Percentiles rank a stretch among this genome's conserved stretches.
phyloP scores from a whole-genome alignment of 2,329 filamentous ascomycete species.

The Nemania diffusa region DNA sequence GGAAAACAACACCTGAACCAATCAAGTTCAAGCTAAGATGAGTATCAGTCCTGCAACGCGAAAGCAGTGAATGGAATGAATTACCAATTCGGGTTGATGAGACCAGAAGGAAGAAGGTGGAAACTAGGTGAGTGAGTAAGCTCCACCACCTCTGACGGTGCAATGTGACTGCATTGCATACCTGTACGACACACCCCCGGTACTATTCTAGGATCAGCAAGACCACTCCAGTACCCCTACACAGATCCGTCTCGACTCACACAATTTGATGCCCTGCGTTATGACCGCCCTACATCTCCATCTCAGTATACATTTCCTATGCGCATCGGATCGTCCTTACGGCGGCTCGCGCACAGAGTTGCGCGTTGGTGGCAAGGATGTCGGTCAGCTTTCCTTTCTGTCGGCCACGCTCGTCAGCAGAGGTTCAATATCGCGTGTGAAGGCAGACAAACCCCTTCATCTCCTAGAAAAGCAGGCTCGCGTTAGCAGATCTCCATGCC shows the following conservation, averaged over 20 bases:
- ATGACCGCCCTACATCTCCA: slow-evolving; percentile 24
- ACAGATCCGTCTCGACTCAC: slow-evolving; percentile 11
- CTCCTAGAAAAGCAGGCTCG: slow-evolving; percentile 11
- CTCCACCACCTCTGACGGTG: background rate
- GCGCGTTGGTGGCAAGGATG: slow-evolving; percentile 30
- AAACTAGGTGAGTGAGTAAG: slow-evolving; percentile 33
- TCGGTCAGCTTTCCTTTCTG: slow-evolving; percentile 36
- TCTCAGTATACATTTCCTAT: background rate
- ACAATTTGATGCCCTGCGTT: slow-evolving; percentile 37
- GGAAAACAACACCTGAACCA: slow-evolving; percentile 68
- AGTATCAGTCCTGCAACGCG: slow-evolving; percentile 57
- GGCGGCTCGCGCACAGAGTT: slow-evolving; percentile 33
- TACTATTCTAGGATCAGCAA: slow-evolving; percentile 8
- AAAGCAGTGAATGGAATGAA: background rate
- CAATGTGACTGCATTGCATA: too few species aligned
- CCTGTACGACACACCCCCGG: background rate
- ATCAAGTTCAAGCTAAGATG: slow-evolving; percentile 67
- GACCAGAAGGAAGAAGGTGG: slow-evolving; percentile 74
- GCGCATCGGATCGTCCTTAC: background rate
- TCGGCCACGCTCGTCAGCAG: slow-evolving; percentile 1
- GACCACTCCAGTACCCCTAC: too few species aligned
- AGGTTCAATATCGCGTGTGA: slow-evolving; percentile 6
- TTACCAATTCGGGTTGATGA: slow-evolving; percentile 67
- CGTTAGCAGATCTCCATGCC: background rate
- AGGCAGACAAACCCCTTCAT: slow-evolving; percentile 33